These are phyloP conservation scores for Aspergillus kassunensis DNA, from an alignment of 495 filamentous ascomycete species.

Conservation along the genomic window DNA sequence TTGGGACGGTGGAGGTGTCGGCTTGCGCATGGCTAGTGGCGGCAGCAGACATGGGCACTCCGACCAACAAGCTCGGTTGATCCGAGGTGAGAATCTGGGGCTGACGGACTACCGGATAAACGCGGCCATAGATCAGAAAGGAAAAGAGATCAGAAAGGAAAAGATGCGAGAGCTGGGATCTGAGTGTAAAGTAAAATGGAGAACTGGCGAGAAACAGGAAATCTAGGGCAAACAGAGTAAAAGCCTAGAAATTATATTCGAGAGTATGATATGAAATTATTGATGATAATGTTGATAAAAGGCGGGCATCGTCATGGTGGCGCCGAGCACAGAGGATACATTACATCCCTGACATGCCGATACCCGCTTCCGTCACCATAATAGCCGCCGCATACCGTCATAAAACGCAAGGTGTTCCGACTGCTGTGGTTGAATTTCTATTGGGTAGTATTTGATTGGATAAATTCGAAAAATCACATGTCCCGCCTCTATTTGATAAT, in stretches of 20 bases:
- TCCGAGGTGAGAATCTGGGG: constrained; percentile 14
- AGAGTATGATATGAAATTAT: background rate
- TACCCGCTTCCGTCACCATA: constrained; percentile 24
- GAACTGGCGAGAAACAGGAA: background rate
- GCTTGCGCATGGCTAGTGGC: constrained; percentile 29
- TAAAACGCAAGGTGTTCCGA: constrained; percentile 18
- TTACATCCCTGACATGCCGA: constrained; percentile 38
- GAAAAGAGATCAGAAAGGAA: background rate
- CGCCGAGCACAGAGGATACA: constrained; percentile 20
- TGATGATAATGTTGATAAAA: background rate
- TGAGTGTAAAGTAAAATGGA: background rate
- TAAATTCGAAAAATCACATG: background rate
- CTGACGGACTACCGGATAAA: constrained; percentile 34
- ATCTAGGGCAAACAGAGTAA: background rate
- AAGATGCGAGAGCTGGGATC: background rate
- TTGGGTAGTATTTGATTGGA: background rate
- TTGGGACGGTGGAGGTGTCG: constrained; percentile 12
- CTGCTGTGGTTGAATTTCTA: constrained; percentile 6
- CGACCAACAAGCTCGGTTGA: constrained; percentile 1
- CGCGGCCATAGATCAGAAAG: constrained; percentile 18
- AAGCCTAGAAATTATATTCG: background rate
- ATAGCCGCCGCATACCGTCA: constrained; percentile 13
- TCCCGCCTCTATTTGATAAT: background rate
- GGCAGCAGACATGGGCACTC: constrained; percentile 28
- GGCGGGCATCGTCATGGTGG: constrained; percentile 3